phyloP scores from a whole-genome alignment of 1,284 basidiomycete genomes.

The Exobasidium cylindrosporum region DNA sequence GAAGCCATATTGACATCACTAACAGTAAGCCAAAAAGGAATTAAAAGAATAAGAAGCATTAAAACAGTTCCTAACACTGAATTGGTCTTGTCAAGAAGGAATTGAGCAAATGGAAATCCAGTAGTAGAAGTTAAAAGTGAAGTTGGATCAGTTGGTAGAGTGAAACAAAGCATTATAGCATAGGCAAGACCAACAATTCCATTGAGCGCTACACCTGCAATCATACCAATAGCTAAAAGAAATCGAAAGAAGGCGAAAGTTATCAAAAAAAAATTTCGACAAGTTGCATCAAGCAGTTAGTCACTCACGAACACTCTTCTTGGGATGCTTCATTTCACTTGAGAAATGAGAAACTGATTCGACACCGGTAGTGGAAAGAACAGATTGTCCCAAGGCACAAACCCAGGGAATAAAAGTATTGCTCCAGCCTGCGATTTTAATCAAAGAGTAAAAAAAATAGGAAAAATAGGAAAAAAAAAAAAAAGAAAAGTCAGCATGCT shows the following conservation, averaged over 20 bases:
- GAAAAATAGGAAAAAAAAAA: too few relatives aligned
- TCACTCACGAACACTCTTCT: conserved; percentile 17
- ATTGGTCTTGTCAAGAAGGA: conserved; percentile 19
- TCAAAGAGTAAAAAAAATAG: too few relatives aligned
- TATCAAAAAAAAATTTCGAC: too few relatives aligned
- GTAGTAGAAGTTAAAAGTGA: conserved; percentile 18
- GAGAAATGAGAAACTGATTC: conserved; percentile 25
- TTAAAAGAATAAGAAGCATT: conserved; percentile 20
- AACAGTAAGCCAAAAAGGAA: conserved; percentile 19
- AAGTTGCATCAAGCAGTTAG: too few relatives aligned
- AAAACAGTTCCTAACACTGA: conserved; percentile 20
- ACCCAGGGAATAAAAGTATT: conserved; percentile 25
- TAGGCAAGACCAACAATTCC: conserved; percentile 17
- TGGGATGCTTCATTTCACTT: conserved; percentile 21
- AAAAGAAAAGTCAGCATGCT: too few relatives aligned
- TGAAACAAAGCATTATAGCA: conserved; percentile 24
- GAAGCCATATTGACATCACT: conserved; percentile 22
- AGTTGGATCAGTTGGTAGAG: conserved; percentile 17
- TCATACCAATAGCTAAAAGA: conserved; percentile 23
- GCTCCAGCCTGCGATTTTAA: conserved; percentile 22
- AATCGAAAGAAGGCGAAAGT: too few relatives aligned
- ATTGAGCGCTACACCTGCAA: conserved; percentile 16
- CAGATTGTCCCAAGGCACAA: conserved; percentile 19
- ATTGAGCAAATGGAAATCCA: conserved; percentile 27
- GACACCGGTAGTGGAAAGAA: conserved; percentile 23